Evolutionary conservation across 768 basidiomycete genomes (phyloP).

Genomic region (Boletellus sp.): DNA sequence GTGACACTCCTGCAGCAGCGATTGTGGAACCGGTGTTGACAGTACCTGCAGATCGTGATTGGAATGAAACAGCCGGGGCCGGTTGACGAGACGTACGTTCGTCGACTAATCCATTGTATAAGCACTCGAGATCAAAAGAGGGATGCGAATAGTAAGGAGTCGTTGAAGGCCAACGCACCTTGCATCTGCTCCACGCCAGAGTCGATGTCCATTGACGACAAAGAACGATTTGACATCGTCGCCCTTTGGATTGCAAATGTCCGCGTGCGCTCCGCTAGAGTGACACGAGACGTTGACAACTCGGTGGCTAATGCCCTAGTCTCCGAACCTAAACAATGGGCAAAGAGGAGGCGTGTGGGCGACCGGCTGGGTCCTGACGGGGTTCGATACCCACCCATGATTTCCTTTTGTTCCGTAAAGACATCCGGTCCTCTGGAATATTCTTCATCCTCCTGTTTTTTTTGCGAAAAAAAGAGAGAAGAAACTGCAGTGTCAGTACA

Average conservation of each 20-base stretch:
- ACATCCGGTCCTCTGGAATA: conserved; percentile 15
- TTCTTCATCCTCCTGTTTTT: conserved; percentile 23
- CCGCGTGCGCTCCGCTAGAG: conserved; percentile 22
- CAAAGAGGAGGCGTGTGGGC: background rate
- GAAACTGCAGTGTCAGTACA: conserved; percentile 2
- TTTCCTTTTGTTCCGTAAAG: conserved; percentile 6
- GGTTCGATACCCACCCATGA: conserved; percentile 17
- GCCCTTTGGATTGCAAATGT: conserved; percentile 12
- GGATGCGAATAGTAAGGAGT: background rate
- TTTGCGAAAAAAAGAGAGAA: background rate
- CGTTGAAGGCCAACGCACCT: conserved; percentile 7
- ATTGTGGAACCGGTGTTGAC: background rate
- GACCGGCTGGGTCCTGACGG: background rate
- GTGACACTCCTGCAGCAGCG: background rate
- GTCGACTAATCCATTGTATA: conserved; percentile 10
- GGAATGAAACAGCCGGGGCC: background rate
- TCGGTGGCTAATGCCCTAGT: conserved; percentile 11
- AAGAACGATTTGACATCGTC: conserved; percentile 6
- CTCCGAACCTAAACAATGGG: conserved; percentile 7
- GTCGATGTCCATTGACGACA: conserved; percentile 26
- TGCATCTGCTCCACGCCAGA: conserved; percentile 8
- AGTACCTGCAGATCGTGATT: conserved; percentile 6
- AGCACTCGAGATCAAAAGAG: background rate
- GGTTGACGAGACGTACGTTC: conserved; percentile 8
- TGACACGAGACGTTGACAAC: conserved; percentile 9